Conservation (phyloP, 495 filamentous ascomycete genomes). For the Beverwykella pulmonaria region DNA sequence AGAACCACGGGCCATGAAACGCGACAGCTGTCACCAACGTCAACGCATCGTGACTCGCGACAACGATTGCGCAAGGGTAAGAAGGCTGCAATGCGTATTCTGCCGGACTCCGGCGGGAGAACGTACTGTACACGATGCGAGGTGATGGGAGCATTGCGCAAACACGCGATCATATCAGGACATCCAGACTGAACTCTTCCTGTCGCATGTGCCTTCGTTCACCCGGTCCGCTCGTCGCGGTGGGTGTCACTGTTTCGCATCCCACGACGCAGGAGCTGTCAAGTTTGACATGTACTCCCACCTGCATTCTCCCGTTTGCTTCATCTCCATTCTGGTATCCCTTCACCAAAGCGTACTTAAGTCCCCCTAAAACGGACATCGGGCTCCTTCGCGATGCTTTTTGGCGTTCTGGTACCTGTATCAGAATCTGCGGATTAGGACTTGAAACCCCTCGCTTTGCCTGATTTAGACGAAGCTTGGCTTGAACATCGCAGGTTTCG, state of each 20-base stretch:
- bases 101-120: not conserved
- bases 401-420: constrained; percentile 25
- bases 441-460: constrained; percentile 25
- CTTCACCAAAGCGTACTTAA: not conserved
- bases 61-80: not conserved
- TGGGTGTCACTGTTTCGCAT: constrained; percentile 22
- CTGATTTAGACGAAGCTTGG: constrained; percentile 24
- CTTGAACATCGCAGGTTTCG: constrained; percentile 15
- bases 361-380: not conserved
- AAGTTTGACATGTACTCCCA: not conserved
- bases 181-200: not conserved
- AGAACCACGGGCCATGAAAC: not conserved
- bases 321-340: not conserved
- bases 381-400: constrained; percentile 15
- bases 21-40: not conserved
- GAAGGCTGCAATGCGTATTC: not conserved
- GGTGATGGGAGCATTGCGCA: not conserved
- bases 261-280: constrained; percentile 2
- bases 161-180: not conserved
- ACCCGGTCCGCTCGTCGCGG: not conserved
- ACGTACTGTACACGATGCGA: not conserved
- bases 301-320: not conserved
- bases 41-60: constrained; percentile 1
- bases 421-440: constrained; percentile 22
- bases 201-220: constrained; percentile 14